These are phyloP conservation scores for Dictyostelium brefeldianum DNA, from an alignment of 78 protist species.

Conservation along the genomic window DNA sequence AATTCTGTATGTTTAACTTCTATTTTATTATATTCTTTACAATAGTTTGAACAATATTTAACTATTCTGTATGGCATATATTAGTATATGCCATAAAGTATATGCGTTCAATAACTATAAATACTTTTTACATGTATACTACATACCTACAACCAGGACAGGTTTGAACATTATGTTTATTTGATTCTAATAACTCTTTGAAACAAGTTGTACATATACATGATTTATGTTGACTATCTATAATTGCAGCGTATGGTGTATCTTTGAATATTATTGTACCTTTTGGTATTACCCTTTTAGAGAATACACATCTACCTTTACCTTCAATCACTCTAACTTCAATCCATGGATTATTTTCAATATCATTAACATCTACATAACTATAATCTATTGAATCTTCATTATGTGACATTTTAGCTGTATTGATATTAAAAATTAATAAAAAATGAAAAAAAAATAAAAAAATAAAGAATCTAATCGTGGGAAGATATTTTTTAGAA, in stretches of 20 bases:
- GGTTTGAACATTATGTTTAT: slow-evolving; percentile 36
- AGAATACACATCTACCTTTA: slow-evolving; percentile 50
- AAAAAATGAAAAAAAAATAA: too few relatives aligned
- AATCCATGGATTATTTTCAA: slow-evolving; percentile 31
- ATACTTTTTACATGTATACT: too few relatives aligned
- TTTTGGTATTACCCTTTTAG: slow-evolving; percentile 49
- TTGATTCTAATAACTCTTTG: slow-evolving; percentile 29
- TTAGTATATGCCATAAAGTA: too few relatives aligned
- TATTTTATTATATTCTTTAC: slow-evolving; percentile 20
- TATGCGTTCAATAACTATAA: too few relatives aligned
- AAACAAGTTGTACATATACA: slow-evolving; percentile 69
- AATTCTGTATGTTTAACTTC: slow-evolving; percentile 36
- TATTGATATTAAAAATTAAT: too few relatives aligned
- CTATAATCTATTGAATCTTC: too few relatives aligned
- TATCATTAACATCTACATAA: neutral
- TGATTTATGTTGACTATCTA: slow-evolving; percentile 39
- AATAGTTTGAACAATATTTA: slow-evolving; percentile 45
- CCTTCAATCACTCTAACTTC: neutral
- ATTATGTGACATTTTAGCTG: too few relatives aligned
- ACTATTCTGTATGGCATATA: neutral
- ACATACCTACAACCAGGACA: slow-evolving; percentile 70
- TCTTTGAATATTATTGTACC: slow-evolving; percentile 38
- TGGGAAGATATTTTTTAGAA: too few relatives aligned
- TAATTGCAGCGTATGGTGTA: slow-evolving; percentile 39
- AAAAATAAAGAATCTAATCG: too few relatives aligned